Base-by-base conservation (phyloP, 805 yeast genomes). In the Candida cerambycidarum region DNA sequence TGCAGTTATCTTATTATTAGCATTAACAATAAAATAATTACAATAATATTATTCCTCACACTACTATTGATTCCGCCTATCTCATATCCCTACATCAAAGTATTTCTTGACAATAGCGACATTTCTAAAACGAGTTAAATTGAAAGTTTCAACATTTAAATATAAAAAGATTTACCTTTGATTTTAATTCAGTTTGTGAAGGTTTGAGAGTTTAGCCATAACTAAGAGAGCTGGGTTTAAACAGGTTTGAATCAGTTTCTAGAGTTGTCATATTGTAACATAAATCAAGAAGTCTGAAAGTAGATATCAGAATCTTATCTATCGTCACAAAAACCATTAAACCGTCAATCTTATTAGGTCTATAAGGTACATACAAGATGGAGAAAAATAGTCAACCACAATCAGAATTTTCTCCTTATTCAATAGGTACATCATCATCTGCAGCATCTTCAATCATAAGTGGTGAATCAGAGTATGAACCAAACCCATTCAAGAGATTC, bases 401-500 rank as follows among this genome's bases (percentile, higher is more conserved):
- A 5, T n/a, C 16, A 7, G 45, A 40, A 16, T 18, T 47, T 18
- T 43, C 50, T 2, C 43, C 45, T 23, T 47, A 47, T 12, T 28
- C 44, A 15, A 13, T 34, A 10, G 36, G 41, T 33, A 41, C 21
- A 4, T 28, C 42, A 3, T 23, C 38, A n/a, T 28, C 34, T 2
- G 17, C 34, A 17, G 34, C 25, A 11, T 19, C 47, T 6, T 32
- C 45, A 5, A 32, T 38, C 4, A 27, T 32, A 7, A 18, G 48
- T 6, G 21, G 25, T 17, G 45, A 32, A 30, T 37, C 44, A 18
- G 50, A 44, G 27, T 46, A 42, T 36, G 53, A 49, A 37, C 41
- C 48, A 37, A 49, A 49, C 33, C 53, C 53, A 5, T 41, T 44
- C 9, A 41, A 44, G 14, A 34, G 53, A 32, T 57, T 60, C 43